phyloP scores from a whole-genome alignment of 1,139 yeast species.

The Debaryomycetaceae sp. region DNA sequence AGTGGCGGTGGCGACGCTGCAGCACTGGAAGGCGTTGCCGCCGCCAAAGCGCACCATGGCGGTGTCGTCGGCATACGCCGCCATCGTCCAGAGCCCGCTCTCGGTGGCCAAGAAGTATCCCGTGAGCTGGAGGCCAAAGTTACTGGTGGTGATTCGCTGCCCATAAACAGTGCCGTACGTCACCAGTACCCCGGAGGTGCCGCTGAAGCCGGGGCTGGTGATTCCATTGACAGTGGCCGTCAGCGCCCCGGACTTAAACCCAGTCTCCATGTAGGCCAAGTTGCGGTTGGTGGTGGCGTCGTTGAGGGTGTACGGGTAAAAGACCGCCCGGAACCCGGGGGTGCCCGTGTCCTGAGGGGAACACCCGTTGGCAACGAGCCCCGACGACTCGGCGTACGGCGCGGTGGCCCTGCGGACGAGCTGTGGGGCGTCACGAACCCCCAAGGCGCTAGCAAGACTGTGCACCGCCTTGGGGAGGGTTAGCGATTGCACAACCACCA shows the following conservation, averaged over 20 bases:
- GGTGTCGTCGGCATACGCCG: conserved; percentile 13
- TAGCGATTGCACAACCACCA: too few species aligned
- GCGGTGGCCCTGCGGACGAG: too few species aligned
- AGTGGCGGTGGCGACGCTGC: conserved; percentile 11
- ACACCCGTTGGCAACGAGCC: too few species aligned
- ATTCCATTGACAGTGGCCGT: background rate
- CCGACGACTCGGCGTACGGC: too few species aligned
- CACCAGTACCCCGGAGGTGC: background rate
- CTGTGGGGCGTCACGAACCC: too few species aligned
- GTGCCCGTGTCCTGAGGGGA: too few species aligned
- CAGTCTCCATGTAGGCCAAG: background rate
- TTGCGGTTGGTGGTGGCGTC: background rate
- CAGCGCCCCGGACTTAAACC: background rate
- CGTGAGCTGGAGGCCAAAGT: conserved; percentile 6
- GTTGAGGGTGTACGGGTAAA: background rate
- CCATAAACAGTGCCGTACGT: conserved; percentile 1
- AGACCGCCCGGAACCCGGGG: conserved; percentile 7
- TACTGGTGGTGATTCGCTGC: background rate
- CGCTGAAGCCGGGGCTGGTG: conserved; percentile 1
- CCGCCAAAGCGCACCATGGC: conserved; percentile 19
- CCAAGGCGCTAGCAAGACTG: too few species aligned
- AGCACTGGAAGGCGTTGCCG: conserved; percentile 21
- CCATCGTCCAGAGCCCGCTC: conserved; percentile 7
- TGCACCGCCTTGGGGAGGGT: too few species aligned
- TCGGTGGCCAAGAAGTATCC: conserved; percentile 9